Evolutionary conservation across 2,329 filamentous ascomycete genomes (phyloP).

Genomic region (Byssothecium circinans): DNA sequence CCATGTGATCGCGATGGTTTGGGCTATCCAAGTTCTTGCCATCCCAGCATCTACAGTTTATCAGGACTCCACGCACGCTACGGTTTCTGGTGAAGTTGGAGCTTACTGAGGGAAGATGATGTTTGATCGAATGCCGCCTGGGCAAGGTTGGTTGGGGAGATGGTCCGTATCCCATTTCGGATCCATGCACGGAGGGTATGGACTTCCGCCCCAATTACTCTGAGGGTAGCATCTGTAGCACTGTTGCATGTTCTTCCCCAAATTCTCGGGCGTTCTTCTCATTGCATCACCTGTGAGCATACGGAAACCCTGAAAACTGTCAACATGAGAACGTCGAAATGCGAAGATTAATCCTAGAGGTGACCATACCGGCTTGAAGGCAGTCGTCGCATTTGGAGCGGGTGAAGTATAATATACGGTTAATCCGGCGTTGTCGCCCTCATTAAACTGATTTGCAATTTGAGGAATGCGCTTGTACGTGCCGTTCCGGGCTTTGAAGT

Average conservation of each 20-base stretch:
- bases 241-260: conserved; percentile 21
- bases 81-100: not conserved
- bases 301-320: conserved; percentile 17
- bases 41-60: conserved; percentile 44
- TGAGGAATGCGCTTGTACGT: conserved; percentile 17
- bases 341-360: not conserved
- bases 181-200: conserved; percentile 21
- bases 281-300: conserved; percentile 23
- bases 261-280: conserved; percentile 17
- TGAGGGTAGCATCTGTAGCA: conserved; percentile 21
- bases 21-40: conserved; percentile 52
- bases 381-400: conserved; percentile 16
- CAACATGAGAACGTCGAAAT: not conserved
- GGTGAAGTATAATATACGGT: conserved; percentile 24
- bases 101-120: conserved; percentile 49
- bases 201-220: conserved; percentile 19
- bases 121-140: conserved; percentile 50
- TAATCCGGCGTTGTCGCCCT: conserved; percentile 21
- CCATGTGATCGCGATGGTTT: conserved; percentile 57
- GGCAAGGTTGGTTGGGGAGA: conserved; percentile 43
- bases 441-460: conserved; percentile 24
- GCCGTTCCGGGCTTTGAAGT: conserved; percentile 19
- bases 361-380: conserved; percentile 18
- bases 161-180: conserved; percentile 36
- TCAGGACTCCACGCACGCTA: not conserved